Percentiles rank a stretch among this genome's conserved stretches.
phyloP scores from a whole-genome alignment of 306 rosid species.

The Luffa acutangula region DNA sequence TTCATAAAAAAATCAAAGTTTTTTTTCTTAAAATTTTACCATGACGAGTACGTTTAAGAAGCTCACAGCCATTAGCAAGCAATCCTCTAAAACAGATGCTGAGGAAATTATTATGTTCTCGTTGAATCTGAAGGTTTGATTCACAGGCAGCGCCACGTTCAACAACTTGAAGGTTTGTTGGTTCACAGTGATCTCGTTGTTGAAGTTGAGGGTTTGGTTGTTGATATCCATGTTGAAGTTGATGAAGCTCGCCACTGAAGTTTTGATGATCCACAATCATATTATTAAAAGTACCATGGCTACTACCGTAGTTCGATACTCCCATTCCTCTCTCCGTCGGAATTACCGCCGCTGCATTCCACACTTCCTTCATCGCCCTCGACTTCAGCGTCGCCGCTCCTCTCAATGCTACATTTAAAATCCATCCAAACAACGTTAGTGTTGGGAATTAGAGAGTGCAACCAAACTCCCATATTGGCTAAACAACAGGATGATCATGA shows the following conservation, averaged over 20 bases:
- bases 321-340: slow-evolving; percentile 61
- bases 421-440: background rate
- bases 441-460: too few species aligned
- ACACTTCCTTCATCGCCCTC: slow-evolving; percentile 83
- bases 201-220: background rate
- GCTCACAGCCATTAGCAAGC: slow-evolving; percentile 69
- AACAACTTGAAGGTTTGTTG: too few species aligned
- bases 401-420: slow-evolving; percentile 62
- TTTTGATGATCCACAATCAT: background rate
- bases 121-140: background rate
- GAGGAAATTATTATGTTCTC: slow-evolving; percentile 31
- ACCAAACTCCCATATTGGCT: too few species aligned
- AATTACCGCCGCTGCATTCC: slow-evolving; percentile 82
- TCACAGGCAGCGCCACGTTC: background rate
- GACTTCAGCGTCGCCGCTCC: slow-evolving; percentile 98
- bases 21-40: slow-evolving; percentile 21
- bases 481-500: too few species aligned
- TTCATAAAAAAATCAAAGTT: too few species aligned
- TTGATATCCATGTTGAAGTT: background rate
- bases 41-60: slow-evolving; percentile 84
- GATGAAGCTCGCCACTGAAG: slow-evolving; percentile 52
- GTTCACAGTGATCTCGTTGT: background rate
- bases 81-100: slow-evolving; percentile 60
- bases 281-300: slow-evolving; percentile 39
- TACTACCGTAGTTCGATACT: slow-evolving; percentile 16